Evolutionary conservation across 352 stramenopile genomes (phyloP).

Genomic region (Aphanomyces cochlioides): DNA sequence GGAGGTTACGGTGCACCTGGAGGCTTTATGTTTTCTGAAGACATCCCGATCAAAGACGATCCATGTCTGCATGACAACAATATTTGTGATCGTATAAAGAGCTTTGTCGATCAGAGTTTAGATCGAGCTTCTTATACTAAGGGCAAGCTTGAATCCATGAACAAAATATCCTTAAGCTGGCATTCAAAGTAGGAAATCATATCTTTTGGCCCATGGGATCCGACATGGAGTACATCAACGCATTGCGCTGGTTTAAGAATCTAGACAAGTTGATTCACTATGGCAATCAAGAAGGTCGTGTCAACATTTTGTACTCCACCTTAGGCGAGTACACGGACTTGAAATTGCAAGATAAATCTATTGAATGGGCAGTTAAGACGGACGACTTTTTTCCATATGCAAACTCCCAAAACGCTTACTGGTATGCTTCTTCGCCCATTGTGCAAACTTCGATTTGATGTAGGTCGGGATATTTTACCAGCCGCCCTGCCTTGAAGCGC

Average conservation of each 20-base stretch:
- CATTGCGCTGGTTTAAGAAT: conserved; percentile 89
- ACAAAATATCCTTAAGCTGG: conserved; percentile 31
- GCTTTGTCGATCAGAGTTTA: conserved; percentile 71
- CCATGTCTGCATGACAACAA: conserved; percentile 85
- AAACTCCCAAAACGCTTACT: conserved; percentile 91
- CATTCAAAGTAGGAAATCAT: conserved; percentile 66
- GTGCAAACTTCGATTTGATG: not conserved
- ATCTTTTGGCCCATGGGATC: conserved; percentile 90
- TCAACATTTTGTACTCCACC: conserved; percentile 97
- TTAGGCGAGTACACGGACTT: conserved; percentile 94
- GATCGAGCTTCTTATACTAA: conserved; percentile 69
- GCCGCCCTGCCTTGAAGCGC: conserved; percentile 88
- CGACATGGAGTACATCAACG: conserved; percentile 94
- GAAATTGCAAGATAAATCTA: conserved; percentile 76
- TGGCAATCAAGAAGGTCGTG: conserved; percentile 83
- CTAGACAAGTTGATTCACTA: conserved; percentile 96
- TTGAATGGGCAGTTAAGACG: conserved; percentile 85
- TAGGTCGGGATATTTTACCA: conserved; percentile 95
- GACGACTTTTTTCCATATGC: conserved; percentile 98
- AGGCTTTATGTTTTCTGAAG: conserved; percentile 69
- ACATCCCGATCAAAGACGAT: conserved; percentile 86
- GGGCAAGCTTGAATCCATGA: conserved; percentile 44
- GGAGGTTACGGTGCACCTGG: conserved; percentile 69
- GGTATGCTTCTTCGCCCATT: conserved; percentile 35
- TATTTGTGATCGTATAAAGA: conserved; percentile 77